Base-by-base conservation (phyloP, 306 rosid species). In the Cucumis melo region DNA sequence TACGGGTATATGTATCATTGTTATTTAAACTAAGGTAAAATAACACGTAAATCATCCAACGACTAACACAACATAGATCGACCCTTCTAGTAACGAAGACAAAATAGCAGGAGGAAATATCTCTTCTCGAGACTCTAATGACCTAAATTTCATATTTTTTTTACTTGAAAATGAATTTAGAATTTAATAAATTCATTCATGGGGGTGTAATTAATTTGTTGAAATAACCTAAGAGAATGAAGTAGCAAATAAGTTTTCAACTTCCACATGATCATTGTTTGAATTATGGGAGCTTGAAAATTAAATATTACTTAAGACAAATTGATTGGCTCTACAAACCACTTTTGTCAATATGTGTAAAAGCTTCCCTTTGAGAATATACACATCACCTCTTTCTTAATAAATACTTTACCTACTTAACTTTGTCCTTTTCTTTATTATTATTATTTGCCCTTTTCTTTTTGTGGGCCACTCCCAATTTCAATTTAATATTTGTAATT, bases 211-310 rank as follows among this genome's bases (percentile, higher is more conserved):
- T 63, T 63, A 36, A 32, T 64, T 64, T 7, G 11, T 46, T 46
- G 51, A 62, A 32, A 5, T 9, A 5, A 14, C 1, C 29, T 27
- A 17, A 64, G 8, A 24, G 73, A 46, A 5, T 65, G 1, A 53
- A 66, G 73, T 66, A 24, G 75, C 57, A 70, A 70, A 70, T 70
- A 70, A 70, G 23, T 70, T 70, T 70, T 23, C 57, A 70, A 70
- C 57, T 9, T 5, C 75, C 75, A 42, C 75, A 70, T 70, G 57
- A 70, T 1, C 29, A 27, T 70, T 70, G 57, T 44, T 11, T 46
- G 57, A 70, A 70, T 70, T 46, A 70, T 70, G 38, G 27, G 57
- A 21, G 36, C 57, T 70, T 70, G 75, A 70, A 16, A 70, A n/a
- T 41, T 11, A 66, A 66, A 70, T 70, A 46, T 46, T 23, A 46